These are phyloP conservation scores for Aspergillus spinulosporus DNA, from an alignment of 2,329 filamentous ascomycete species.

Conservation along the genomic window DNA sequence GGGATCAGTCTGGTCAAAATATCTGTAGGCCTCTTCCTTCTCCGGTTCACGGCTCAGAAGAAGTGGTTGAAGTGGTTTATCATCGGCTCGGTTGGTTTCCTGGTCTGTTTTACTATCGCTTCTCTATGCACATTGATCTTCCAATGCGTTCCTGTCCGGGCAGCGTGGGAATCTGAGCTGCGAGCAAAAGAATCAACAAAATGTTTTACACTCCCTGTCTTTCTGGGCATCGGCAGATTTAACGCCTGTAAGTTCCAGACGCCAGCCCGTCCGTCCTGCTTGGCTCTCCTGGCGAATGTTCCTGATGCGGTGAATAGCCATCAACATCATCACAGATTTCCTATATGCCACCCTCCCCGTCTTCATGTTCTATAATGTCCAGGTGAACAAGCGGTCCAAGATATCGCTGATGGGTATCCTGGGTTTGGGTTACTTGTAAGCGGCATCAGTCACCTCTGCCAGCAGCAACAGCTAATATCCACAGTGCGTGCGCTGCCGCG, in stretches of 20 bases:
- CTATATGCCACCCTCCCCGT: conserved; percentile 44
- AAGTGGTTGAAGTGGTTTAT: conserved; percentile 41
- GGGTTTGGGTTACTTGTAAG: conserved; percentile 42
- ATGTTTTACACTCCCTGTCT: conserved; percentile 45
- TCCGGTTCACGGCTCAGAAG: conserved; percentile 42
- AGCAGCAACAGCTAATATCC: no score
- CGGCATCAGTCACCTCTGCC: neutral
- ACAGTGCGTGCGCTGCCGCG: conserved; percentile 42
- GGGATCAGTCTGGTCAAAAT: conserved; percentile 48
- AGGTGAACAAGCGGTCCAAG: conserved; percentile 35
- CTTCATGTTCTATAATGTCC: conserved; percentile 39
- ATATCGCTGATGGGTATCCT: conserved; percentile 37
- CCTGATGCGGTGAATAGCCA: conserved; percentile 13
- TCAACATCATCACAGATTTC: conserved; percentile 46
- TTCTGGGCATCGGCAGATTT: conserved; percentile 48
- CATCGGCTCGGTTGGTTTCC: conserved; percentile 37
- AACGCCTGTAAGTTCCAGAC: conserved; percentile 31
- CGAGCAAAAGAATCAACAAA: conserved; percentile 26
- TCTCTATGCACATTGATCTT: conserved; percentile 46
- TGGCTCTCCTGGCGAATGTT: no score
- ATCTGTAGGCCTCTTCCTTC: conserved; percentile 44
- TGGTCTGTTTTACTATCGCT: conserved; percentile 22
- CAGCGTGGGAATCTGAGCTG: conserved; percentile 46
- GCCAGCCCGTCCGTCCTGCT: no score
- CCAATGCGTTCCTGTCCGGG: conserved; percentile 50